Evolutionary conservation across 192 early-diverging fungal genomes (phyloP).

Genomic region (Neocallimastix lanati): DNA sequence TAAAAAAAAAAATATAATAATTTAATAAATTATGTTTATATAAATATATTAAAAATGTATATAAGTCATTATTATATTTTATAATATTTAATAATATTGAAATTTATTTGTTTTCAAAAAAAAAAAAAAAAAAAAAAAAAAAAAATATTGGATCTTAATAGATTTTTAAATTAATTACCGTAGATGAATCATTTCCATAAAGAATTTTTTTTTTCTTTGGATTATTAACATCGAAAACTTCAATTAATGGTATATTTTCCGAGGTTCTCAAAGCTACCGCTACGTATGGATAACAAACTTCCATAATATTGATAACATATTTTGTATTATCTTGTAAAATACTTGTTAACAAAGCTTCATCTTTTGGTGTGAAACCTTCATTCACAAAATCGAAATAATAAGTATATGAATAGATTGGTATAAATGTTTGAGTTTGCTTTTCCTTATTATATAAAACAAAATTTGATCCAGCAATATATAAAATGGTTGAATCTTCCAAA

Average conservation of each 20-base stretch:
- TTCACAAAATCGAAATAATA: slow-evolving; percentile 18
- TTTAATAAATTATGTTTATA: too few relatives aligned
- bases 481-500: slow-evolving; percentile 19
- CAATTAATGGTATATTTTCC: background rate
- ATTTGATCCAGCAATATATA: slow-evolving; percentile 28
- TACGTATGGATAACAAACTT: background rate
- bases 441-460: slow-evolving; percentile 30
- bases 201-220: background rate
- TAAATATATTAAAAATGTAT: too few relatives aligned
- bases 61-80: too few relatives aligned
- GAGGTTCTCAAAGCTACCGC: background rate
- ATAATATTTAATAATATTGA: too few relatives aligned
- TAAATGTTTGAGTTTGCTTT: slow-evolving; percentile 25
- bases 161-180: slow-evolving; percentile 2
- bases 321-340: slow-evolving; percentile 5
- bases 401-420: slow-evolving; percentile 16
- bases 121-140: background rate
- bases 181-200: background rate
- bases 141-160: slow-evolving; percentile 1
- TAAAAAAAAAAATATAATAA: too few relatives aligned
- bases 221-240: background rate
- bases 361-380: background rate
- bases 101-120: too few relatives aligned
- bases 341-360: background rate
- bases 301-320: slow-evolving; percentile 8